Conservation (phyloP, 306 rosid species). For the Medicago arabica region DNA sequence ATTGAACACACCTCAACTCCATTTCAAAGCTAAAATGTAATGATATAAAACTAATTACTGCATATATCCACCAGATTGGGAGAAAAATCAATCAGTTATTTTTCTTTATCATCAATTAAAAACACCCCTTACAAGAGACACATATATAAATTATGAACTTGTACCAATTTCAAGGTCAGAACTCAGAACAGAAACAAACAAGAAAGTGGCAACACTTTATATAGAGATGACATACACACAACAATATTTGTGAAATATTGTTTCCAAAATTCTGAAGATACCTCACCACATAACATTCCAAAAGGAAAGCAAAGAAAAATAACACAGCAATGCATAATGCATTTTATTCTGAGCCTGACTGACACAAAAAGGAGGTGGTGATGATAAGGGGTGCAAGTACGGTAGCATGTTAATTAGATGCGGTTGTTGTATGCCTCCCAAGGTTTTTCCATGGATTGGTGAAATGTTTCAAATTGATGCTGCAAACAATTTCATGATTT, state of each 20-base stretch:
- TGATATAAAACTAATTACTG: not conserved
- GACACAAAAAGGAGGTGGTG: conserved; percentile 37
- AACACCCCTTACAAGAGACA: conserved; percentile 5
- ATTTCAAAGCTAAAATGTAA: not conserved
- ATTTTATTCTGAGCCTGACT: conserved; percentile 45
- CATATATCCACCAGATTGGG: conserved; percentile 1
- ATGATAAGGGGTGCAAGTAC: conserved; percentile 40
- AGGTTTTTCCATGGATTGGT: conserved; percentile 54
- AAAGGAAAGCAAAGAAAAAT: conserved; percentile 52
- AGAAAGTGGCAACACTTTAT: conserved; percentile 35
- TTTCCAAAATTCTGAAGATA: conserved; percentile 47
- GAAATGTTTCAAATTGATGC: conserved; percentile 69
- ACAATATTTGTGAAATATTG: conserved; percentile 40
- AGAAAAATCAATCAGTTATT: not conserved
- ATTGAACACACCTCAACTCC: not conserved
- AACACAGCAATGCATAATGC: conserved; percentile 40
- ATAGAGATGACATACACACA: conserved; percentile 41
- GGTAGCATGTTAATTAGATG: conserved; percentile 27
- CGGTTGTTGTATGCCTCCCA: conserved; percentile 67
- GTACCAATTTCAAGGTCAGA: conserved; percentile 23
- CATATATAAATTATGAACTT: not conserved
- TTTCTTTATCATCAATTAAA: conserved; percentile 7
- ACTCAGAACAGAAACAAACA: conserved; percentile 30
- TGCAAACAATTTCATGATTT: conserved; percentile 41
- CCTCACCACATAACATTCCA: conserved; percentile 54